Conservation (phyloP, 2,329 filamentous ascomycete species). For the Amylocarpus encephaloides region DNA sequence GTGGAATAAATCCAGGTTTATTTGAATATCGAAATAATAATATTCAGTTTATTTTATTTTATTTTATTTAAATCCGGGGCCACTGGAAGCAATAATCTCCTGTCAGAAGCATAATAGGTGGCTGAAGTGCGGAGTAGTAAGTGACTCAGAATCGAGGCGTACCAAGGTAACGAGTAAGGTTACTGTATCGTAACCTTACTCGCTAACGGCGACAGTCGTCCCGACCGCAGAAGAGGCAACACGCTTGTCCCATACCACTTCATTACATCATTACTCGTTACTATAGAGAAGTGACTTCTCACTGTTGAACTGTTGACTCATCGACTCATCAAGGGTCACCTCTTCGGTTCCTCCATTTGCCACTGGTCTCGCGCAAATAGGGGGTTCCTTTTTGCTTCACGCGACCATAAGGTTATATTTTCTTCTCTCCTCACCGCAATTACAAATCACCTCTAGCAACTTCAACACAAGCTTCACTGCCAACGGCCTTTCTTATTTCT, state of each 20-base stretch:
- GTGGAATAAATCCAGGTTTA: no score
- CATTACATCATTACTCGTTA: no score
- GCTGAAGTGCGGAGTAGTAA: background rate
- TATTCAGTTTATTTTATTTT: background rate
- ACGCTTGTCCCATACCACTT: background rate
- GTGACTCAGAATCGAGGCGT: background rate
- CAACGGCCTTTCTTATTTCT: background rate
- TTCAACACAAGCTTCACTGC: background rate
- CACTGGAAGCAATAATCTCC: background rate
- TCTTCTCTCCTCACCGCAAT: background rate
- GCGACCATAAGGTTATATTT: background rate
- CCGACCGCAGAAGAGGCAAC: background rate
- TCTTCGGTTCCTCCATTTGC: background rate
- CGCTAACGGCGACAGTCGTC: background rate
- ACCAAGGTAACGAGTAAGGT: no score
- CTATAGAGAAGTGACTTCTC: background rate
- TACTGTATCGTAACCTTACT: no score
- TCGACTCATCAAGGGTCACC: background rate
- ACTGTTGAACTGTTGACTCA: background rate
- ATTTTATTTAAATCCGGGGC: background rate
- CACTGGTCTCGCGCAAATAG: background rate
- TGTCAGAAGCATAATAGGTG: background rate
- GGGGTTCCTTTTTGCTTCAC: background rate
- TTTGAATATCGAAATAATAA: background rate
- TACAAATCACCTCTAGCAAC: slow-evolving; percentile 1